These are phyloP conservation scores for Phytophthora kernoviae DNA, from an alignment of 352 stramenopile genomes.

Conservation along the genomic window DNA sequence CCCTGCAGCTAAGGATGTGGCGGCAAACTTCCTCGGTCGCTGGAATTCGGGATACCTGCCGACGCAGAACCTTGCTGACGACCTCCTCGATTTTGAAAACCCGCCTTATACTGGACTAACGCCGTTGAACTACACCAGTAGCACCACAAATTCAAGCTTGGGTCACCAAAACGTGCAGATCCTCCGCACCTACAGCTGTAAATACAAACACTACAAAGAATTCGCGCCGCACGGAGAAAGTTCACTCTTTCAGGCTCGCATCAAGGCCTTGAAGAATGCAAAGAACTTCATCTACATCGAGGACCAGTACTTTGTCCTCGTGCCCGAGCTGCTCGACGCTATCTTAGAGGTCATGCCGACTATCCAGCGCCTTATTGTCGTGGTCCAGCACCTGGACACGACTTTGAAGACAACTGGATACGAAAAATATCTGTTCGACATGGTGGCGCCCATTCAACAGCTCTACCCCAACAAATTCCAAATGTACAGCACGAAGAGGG, in stretches of 20 bases:
- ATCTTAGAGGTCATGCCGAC: conserved; percentile 45
- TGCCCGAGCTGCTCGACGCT: conserved; percentile 44
- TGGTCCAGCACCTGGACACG: conserved; percentile 36
- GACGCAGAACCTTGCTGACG: conserved; percentile 27
- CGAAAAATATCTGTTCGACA: conserved; percentile 58
- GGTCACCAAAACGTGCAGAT: conserved; percentile 49
- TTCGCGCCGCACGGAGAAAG: conserved; percentile 54
- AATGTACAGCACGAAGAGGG: conserved; percentile 43
- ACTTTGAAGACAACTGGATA: conserved; percentile 33
- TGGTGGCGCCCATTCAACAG: conserved; percentile 38
- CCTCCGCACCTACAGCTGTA: conserved; percentile 62
- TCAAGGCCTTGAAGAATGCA: conserved; percentile 61
- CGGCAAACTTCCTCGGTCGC: conserved; percentile 50
- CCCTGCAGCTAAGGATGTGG: conserved; percentile 50
- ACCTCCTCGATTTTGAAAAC: conserved; percentile 56
- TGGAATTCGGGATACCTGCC: conserved; percentile 48
- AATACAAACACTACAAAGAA: conserved; percentile 41
- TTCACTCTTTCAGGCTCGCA: conserved; percentile 46
- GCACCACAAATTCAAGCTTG: conserved; percentile 14
- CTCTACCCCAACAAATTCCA: conserved; percentile 56
- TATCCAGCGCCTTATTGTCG: conserved; percentile 51
- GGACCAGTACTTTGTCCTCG: conserved; percentile 66
- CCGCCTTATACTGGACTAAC: conserved; percentile 28
- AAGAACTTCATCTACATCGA: conserved; percentile 76
- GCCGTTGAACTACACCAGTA: conserved; percentile 11